Base-by-base conservation (phyloP, 805 yeast species). In the Saccharomycopsis malanga region DNA sequence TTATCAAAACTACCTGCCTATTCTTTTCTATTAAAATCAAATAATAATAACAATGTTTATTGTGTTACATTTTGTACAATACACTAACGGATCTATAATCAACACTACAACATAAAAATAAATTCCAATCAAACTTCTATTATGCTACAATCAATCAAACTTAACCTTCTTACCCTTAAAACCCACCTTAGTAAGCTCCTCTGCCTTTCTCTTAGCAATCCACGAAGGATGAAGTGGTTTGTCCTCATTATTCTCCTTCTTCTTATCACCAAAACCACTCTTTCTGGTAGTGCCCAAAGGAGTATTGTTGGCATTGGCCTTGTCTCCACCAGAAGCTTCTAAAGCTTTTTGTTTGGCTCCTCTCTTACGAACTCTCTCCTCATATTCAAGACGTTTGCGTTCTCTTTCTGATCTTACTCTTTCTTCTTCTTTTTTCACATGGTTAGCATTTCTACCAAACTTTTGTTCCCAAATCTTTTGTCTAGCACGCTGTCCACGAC, bases 401-500 rank as follows among this genome's bases (percentile, higher is more conserved):
- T 80, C 80, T 51, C 83, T 69, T 53, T 80, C 83, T 38, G 73
- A 73, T 39, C 64, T 66, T 24, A 67, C 62, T 36, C 79, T 71
- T 41, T 72, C 77, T n/a, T 70, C 65, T 56, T 85, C 85, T 55
- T 79, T 74, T 58, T 76, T 71, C 21, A 89, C 74, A 62, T 93
- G 98, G 48, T 78, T 81, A n/a, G 98, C 98, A 22, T 71, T 68
- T 17, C 63, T 63, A 23, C 98, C 98, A 61, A 72, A 93, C 63
- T 93, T 91, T 66, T 76, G 69, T 61, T 88, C 98, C 98, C 98
- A 93, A 44, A 93, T 87, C 70, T 85, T 83, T 63, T 91, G 93
- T 67, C 98, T 80, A 1, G 97, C 98, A 51, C 98, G 74, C 68
- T 93, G 98, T 22, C 98, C 98, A 63, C 97, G 79, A 67, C 98